Evolutionary conservation across 805 yeast genomes (phyloP).

Genomic region (Kuraishia floccosa): DNA sequence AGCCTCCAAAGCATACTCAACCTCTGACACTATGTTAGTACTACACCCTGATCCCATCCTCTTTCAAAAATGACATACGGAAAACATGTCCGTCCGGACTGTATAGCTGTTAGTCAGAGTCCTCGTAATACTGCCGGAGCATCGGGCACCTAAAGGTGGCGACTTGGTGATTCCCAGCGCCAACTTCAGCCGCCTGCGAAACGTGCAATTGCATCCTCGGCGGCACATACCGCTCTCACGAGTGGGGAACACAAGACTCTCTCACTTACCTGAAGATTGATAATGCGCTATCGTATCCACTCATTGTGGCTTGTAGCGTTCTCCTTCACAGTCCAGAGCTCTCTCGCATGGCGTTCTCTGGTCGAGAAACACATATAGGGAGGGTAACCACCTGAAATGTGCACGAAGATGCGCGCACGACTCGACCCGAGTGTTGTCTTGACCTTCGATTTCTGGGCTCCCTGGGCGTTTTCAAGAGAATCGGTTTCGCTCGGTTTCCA

Average conservation of each 20-base stretch:
- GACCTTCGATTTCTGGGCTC: too few species aligned
- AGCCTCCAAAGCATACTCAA: slow-evolving; percentile 95
- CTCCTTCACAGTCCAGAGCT: too few species aligned
- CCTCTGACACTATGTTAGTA: slow-evolving; percentile 42
- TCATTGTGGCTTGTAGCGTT: slow-evolving; percentile 37
- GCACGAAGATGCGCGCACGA: too few species aligned
- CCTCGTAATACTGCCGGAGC: background rate
- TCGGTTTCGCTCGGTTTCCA: too few species aligned
- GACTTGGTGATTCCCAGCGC: background rate
- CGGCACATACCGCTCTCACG: too few species aligned
- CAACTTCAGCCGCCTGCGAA: slow-evolving; percentile 7
- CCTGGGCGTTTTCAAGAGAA: too few species aligned
- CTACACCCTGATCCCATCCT: background rate
- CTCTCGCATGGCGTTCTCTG: too few species aligned
- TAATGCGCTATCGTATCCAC: slow-evolving; percentile 98
- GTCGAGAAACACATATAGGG: too few species aligned
- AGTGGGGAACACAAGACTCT: background rate
- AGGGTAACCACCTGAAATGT: background rate
- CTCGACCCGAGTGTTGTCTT: too few species aligned
- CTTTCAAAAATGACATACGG: slow-evolving; percentile 36
- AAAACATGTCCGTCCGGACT: slow-evolving; percentile 98
- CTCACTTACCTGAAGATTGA: slow-evolving; percentile 83
- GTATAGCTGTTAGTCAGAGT: background rate
- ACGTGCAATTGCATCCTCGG: too few species aligned
- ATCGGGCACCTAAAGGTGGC: background rate